phyloP scores from a whole-genome alignment of 305 asterid species.

The Andrographis paniculata region DNA sequence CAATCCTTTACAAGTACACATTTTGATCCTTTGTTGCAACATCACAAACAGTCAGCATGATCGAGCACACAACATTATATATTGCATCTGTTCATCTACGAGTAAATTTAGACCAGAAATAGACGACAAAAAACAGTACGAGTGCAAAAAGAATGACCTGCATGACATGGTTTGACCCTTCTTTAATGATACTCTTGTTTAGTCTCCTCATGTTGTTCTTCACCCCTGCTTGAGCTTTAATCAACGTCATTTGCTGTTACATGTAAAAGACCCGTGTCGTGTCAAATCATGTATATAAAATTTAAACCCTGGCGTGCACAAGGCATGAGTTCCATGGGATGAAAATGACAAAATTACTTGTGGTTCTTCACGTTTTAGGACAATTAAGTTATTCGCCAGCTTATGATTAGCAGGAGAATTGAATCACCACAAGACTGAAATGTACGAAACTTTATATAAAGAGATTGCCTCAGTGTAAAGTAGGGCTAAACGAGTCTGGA shows the following conservation, averaged over 20 bases:
- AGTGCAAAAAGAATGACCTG: slow-evolving; percentile 80
- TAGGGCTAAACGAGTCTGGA: too few species aligned
- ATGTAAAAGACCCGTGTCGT: slow-evolving; percentile 6
- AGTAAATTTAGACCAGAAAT: slow-evolving; percentile 57
- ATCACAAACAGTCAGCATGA: not conserved
- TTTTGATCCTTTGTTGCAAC: not conserved
- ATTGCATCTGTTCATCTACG: slow-evolving; percentile 54
- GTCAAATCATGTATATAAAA: too few species aligned
- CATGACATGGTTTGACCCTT: slow-evolving; percentile 64
- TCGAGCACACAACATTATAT: not conserved
- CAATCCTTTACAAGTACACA: too few species aligned
- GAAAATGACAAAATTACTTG: too few species aligned
- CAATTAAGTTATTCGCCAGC: too few species aligned
- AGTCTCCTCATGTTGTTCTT: slow-evolving; percentile 70
- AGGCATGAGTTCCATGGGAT: too few species aligned
- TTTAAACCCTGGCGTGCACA: too few species aligned
- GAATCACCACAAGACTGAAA: too few species aligned
- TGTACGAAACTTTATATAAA: too few species aligned
- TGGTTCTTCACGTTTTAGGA: too few species aligned
- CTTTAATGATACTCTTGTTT: slow-evolving; percentile 51
- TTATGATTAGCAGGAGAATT: too few species aligned
- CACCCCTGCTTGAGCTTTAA: slow-evolving; percentile 87
- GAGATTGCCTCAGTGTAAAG: too few species aligned
- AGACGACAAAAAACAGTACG: slow-evolving; percentile 53
- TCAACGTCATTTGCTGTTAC: slow-evolving; percentile 71